A percentile compares a stretch with the other conserved stretches of the same genome.
Evolutionary conservation across 139 green algal species (phyloP).

Genomic region (Chlorella vulgaris): DNA sequence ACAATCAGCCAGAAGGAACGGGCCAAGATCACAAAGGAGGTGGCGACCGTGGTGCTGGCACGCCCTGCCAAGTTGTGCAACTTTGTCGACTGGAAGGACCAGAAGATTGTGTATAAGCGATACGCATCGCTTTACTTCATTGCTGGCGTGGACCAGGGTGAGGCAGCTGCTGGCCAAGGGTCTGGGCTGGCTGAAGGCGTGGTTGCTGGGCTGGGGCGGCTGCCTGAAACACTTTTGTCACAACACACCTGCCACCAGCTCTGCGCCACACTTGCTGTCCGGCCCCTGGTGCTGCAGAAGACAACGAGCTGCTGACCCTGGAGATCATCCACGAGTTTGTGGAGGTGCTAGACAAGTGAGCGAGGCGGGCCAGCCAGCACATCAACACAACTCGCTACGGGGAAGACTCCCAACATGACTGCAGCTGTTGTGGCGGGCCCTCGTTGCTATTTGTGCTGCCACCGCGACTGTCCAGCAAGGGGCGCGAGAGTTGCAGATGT

Average conservation of each 20-base stretch:
- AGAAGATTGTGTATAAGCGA: slow-evolving; percentile 83
- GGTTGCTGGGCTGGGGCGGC: too few relatives aligned
- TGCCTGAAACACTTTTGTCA: too few relatives aligned
- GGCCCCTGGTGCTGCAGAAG: too few relatives aligned
- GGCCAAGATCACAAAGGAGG: slow-evolving; percentile 80
- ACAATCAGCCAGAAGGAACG: slow-evolving; percentile 94
- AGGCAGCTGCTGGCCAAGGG: slow-evolving; percentile 30
- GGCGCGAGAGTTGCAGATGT: too few relatives aligned
- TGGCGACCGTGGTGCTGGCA: slow-evolving; percentile 81
- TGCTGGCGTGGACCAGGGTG: slow-evolving; percentile 71
- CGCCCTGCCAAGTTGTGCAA: slow-evolving; percentile 94
- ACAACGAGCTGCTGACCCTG: slow-evolving; percentile 89
- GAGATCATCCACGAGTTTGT: slow-evolving; percentile 98
- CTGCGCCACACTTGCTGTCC: too few relatives aligned
- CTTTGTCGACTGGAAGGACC: slow-evolving; percentile 93
- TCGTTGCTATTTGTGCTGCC: too few relatives aligned
- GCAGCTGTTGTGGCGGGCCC: background rate
- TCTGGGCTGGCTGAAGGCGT: background rate
- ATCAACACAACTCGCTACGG: too few relatives aligned
- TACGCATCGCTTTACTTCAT: slow-evolving; percentile 98
- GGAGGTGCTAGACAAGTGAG: slow-evolving; percentile 52
- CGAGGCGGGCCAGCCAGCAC: too few relatives aligned
- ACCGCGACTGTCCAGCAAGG: too few relatives aligned
- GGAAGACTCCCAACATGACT: background rate
- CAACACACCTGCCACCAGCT: too few relatives aligned